A percentile compares a stretch with the other conserved stretches of the same genome.
Evolutionary conservation across 176 grass and related monocot genomes (phyloP).

Genomic region (Ensete glaucum): DNA sequence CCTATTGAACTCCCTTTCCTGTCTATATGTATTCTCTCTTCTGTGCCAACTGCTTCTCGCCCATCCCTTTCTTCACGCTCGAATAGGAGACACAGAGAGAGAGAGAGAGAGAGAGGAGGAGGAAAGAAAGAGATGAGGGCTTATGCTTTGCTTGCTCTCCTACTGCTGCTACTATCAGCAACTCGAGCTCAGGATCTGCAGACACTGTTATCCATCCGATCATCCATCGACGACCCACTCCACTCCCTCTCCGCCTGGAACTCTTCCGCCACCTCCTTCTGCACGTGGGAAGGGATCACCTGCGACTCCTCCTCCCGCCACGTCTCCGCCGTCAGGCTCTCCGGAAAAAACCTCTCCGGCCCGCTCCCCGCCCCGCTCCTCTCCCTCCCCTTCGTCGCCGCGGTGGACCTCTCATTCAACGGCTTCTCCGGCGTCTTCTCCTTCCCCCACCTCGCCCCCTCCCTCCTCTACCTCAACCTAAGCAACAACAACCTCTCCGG

Average conservation of each 20-base stretch:
- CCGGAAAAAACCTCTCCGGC: conserved; percentile 5
- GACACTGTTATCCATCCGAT: conserved; percentile 2
- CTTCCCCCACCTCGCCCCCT: not conserved
- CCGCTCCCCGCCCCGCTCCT: not conserved
- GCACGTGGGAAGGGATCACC: conserved; percentile 5
- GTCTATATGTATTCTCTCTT: not conserved
- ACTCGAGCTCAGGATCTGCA: not conserved
- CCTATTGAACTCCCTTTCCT: not conserved
- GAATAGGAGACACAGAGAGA: not conserved
- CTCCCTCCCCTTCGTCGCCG: not conserved
- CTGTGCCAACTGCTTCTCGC: not conserved
- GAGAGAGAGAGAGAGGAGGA: too few relatives aligned
- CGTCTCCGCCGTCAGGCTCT: conserved; percentile 8
- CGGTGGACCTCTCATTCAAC: conserved; percentile 10
- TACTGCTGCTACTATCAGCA: not conserved
- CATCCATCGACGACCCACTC: conserved; percentile 15
- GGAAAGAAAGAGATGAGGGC: not conserved
- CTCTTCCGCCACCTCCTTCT: conserved; percentile 6
- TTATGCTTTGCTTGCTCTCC: not conserved
- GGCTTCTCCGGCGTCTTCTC: conserved; percentile 5
- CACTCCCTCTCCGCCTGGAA: conserved; percentile 7
- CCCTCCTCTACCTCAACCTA: conserved; percentile 17
- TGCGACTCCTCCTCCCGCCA: not conserved
- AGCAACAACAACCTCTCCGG: conserved; percentile 11
- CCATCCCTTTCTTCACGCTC: not conserved